Evolutionary conservation across 2,329 filamentous ascomycete genomes (phyloP).

Genomic region (Alternaria longipes): DNA sequence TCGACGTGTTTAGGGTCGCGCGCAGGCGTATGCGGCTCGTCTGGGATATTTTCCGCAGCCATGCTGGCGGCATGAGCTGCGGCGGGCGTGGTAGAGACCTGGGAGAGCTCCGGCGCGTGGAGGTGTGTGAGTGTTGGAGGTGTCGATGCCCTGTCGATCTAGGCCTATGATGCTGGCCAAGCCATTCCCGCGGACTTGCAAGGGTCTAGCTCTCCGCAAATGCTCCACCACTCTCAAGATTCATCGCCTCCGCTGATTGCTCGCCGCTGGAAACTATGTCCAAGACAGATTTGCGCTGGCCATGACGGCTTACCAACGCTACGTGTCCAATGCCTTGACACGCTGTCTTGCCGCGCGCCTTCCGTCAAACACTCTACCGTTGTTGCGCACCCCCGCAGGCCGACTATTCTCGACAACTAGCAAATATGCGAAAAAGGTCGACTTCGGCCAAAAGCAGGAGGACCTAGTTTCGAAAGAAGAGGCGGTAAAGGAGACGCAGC

Average conservation of each 20-base stretch:
- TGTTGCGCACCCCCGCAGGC: constrained; percentile 14
- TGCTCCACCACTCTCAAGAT: constrained; percentile 17
- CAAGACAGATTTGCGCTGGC: constrained; percentile 23
- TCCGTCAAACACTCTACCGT: background rate
- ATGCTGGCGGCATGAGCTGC: constrained; percentile 54
- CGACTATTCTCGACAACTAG: constrained; percentile 27
- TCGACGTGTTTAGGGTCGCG: constrained; percentile 24
- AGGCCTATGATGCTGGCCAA: constrained; percentile 44
- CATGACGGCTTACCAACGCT: constrained; percentile 36
- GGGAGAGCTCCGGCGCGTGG: constrained; percentile 29
- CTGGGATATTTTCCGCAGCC: constrained; percentile 50
- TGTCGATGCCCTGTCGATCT: constrained; percentile 29
- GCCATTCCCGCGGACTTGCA: constrained; percentile 24
- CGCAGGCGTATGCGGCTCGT: constrained; percentile 50
- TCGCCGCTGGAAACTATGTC: constrained; percentile 27
- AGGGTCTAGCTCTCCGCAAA: constrained; percentile 23
- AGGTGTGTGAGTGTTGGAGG: constrained; percentile 31
- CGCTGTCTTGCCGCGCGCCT: constrained; percentile 27
- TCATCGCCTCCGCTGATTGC: background rate
- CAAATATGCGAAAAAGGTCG: constrained; percentile 30
- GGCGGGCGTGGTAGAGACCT: constrained; percentile 27
- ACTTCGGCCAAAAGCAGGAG: constrained; percentile 37
- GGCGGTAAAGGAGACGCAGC: constrained; percentile 13
- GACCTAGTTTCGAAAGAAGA: constrained; percentile 23
- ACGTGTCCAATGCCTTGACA: constrained; percentile 34